Evolutionary conservation across 73 alveolate species (phyloP), one percentile per base, ranked within the genome.

Genomic region (Paramecium biaurelia): DNA sequence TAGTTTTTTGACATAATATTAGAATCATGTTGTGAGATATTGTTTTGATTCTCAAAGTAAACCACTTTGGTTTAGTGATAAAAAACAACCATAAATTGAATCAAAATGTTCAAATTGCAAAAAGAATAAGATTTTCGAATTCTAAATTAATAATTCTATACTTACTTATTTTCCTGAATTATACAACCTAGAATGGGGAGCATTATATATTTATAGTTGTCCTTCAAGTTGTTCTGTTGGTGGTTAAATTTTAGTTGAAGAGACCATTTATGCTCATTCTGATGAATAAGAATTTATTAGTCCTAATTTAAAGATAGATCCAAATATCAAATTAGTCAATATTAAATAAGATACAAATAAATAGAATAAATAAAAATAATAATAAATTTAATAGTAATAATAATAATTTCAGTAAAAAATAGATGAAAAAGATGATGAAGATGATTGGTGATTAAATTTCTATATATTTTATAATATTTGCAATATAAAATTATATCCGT

Each of bases 21-120:
- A 9, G 7, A 79, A 79, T 79, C 90, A 79, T 79, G 34, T 79
- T 14, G 42, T 79, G 34, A 79, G 90, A 79, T 79, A 79, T 79
- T 79, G 90, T 43, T 79, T 79, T 34, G 63, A 79, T 41, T 26
- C 70, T 21, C 5, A 42, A 42, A 42, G 53, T 14, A 79, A 41
- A 20, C 90, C 90, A 79, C 14, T 79, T 1, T 79, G 90, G 90
- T 79, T 79, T 79, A 43, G 76, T 47, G 90, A 79, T 42, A 42
- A 79, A 47, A 79, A 79, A 45, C 12, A 79, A 42, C 49, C 56
- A 3, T 23, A 23, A 12, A n/a, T 23, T 12, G 42, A 79, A 0
- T 32, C 34, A 18, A 79, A 41, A 43, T 79, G 90, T 43, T 24
- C 47, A 79, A 21, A 24, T 79, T 79, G 90, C n/a, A 79, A 79